These are phyloP conservation scores for Lycium ferocissimum DNA, from an alignment of 257 asterid species.

Conservation along the genomic window DNA sequence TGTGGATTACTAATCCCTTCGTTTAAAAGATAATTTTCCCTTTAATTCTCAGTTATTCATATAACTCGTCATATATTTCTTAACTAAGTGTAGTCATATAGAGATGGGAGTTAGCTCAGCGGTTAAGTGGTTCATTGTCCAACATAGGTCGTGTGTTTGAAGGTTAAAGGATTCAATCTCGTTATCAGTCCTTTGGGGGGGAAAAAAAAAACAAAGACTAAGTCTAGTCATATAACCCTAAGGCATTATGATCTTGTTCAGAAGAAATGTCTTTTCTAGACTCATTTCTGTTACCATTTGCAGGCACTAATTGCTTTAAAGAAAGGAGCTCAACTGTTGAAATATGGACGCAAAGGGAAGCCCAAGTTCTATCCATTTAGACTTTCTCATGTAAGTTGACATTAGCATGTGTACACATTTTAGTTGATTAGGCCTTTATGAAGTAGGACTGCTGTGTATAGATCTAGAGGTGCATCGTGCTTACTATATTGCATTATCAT, in stretches of 20 bases:
- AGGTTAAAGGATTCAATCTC: background rate
- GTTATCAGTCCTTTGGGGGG: background rate
- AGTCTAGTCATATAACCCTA: background rate
- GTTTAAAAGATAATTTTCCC: background rate
- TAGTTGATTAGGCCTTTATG: background rate
- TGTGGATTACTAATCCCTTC: conserved; percentile 11
- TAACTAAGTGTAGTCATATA: background rate
- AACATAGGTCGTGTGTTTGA: background rate
- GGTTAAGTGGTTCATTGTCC: background rate
- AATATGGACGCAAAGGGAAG: conserved; percentile 93
- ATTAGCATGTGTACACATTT: background rate
- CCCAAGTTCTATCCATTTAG: conserved; percentile 89
- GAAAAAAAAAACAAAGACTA: background rate
- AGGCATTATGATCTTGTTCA: conserved; percentile 20
- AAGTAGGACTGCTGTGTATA: conserved; percentile 24
- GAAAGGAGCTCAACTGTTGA: conserved; percentile 91
- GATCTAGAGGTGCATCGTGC: background rate
- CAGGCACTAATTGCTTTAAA: conserved; percentile 82
- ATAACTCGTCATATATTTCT: background rate
- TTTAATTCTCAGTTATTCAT: background rate
- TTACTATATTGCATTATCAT: background rate
- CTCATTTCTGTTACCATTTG: conserved; percentile 36
- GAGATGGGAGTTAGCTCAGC: background rate
- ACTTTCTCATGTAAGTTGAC: conserved; percentile 75
- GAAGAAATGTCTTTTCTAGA: conserved; percentile 14